Conservation (phyloP, 2,329 filamentous ascomycete genomes). For the Beauveria caledonica region DNA sequence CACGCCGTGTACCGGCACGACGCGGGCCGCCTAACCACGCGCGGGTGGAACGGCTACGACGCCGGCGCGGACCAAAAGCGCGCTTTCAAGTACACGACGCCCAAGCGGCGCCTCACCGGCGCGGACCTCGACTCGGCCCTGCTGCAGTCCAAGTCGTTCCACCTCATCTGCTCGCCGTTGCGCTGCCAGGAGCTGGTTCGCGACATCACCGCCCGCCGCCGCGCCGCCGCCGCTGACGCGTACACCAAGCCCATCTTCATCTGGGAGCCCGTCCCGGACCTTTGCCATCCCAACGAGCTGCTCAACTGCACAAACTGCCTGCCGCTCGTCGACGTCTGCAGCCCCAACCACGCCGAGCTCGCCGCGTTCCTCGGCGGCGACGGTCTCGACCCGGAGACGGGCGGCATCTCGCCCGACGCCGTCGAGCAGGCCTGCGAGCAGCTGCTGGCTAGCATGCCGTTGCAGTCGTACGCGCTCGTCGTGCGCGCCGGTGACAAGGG, state of each 20-base stretch:
- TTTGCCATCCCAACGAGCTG: conserved; percentile 64
- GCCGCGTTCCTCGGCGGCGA: conserved; percentile 68
- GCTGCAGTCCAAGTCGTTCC: conserved; percentile 68
- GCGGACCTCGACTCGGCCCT: conserved; percentile 59
- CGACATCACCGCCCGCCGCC: conserved; percentile 56
- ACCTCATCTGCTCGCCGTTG: conserved; percentile 74
- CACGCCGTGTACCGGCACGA: conserved; percentile 61
- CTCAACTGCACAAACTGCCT: conserved; percentile 57
- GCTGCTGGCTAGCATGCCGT: conserved; percentile 55
- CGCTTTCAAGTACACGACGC: conserved; percentile 80
- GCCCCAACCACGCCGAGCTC: conserved; percentile 85
- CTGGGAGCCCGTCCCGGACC: conserved; percentile 92
- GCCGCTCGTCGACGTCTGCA: conserved; percentile 54
- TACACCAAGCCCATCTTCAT: conserved; percentile 64
- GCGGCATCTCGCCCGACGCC: conserved; percentile 41
- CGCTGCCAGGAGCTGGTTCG: conserved; percentile 70
- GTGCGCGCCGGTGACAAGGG: conserved; percentile 65
- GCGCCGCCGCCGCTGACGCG: conserved; percentile 23
- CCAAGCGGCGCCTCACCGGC: conserved; percentile 73
- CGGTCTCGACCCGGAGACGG: conserved; percentile 46
- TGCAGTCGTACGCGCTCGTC: conserved; percentile 57
- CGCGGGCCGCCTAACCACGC: conserved; percentile 64
- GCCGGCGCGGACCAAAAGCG: conserved; percentile 52
- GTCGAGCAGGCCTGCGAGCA: conserved; percentile 55
- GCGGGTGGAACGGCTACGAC: conserved; percentile 88